Evolutionary conservation across 78 protist genomes (phyloP).

Genomic region (Goniomonas avonlea): DNA sequence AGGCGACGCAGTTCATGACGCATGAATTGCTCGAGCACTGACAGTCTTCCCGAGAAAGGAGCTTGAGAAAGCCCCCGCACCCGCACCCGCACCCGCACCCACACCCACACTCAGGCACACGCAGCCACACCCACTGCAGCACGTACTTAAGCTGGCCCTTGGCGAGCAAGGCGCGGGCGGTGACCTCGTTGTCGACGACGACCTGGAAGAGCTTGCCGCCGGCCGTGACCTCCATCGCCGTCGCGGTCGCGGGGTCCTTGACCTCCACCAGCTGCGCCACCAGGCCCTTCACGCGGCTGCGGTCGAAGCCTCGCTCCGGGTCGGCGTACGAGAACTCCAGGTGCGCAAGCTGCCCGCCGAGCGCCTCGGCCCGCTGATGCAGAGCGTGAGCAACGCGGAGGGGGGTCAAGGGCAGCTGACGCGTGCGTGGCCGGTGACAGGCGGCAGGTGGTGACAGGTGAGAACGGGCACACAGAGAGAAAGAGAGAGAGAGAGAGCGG

Average conservation of each 20-base stretch:
- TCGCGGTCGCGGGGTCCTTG: constrained; percentile 30
- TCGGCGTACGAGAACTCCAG: constrained; percentile 62
- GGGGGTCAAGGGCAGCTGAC: too few species aligned
- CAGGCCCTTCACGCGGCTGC: constrained; percentile 65
- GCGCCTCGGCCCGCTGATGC: not conserved
- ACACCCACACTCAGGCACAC: too few species aligned
- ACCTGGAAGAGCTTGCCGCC: constrained; percentile 86
- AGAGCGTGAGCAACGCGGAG: not conserved
- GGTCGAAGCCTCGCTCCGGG: constrained; percentile 66
- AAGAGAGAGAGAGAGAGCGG: not conserved
- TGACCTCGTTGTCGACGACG: constrained; percentile 77
- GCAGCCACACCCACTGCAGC: too few species aligned
- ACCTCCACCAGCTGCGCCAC: constrained; percentile 74
- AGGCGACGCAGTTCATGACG: too few species aligned
- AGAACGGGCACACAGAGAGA: not conserved
- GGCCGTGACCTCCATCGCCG: constrained; percentile 82
- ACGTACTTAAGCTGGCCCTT: constrained; percentile 64
- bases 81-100: too few species aligned
- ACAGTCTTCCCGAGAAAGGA: too few species aligned
- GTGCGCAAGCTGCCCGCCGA: not conserved
- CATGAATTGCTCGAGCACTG: too few species aligned
- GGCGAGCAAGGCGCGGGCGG: constrained; percentile 66
- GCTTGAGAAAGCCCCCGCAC: too few species aligned
- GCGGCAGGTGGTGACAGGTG: not conserved
- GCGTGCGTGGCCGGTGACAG: too few species aligned